Evolutionary conservation across 148 eudicot species (phyloP).

Genomic region (Drosera capensis): DNA sequence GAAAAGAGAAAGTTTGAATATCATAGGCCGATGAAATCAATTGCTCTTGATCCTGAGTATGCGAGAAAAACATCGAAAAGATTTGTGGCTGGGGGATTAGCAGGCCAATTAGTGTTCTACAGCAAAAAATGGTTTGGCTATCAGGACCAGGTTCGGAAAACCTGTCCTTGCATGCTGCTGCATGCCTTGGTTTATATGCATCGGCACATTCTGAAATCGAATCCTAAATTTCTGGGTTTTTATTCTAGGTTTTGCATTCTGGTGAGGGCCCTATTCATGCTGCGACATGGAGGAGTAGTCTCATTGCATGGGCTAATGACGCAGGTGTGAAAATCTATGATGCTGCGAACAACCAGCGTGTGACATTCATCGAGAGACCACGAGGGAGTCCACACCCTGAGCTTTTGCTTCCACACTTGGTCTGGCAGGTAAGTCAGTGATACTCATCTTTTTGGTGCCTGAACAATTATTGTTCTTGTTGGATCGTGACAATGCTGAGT

Average conservation of each 20-base stretch:
- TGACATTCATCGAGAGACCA: slow-evolving; percentile 90
- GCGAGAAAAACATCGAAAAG: slow-evolving; percentile 60
- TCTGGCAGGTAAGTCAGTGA: slow-evolving; percentile 72
- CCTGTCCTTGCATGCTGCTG: slow-evolving; percentile 5
- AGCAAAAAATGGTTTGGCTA: slow-evolving; percentile 85
- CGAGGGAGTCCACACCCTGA: slow-evolving; percentile 93
- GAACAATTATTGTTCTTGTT: background rate
- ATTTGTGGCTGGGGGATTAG: slow-evolving; percentile 95
- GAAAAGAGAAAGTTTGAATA: slow-evolving; percentile 80
- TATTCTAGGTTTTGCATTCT: slow-evolving; percentile 69
- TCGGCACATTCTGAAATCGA: background rate
- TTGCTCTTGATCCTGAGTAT: slow-evolving; percentile 93
- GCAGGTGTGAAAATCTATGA: slow-evolving; percentile 92
- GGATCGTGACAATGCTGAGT: background rate
- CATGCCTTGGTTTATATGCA: background rate
- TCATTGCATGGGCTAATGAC: slow-evolving; percentile 97
- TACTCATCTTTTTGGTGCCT: background rate
- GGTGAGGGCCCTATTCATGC: slow-evolving; percentile 99
- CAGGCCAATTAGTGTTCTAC: slow-evolving; percentile 68
- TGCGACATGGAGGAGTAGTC: slow-evolving; percentile 76
- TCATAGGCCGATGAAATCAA: slow-evolving; percentile 93
- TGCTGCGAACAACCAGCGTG: slow-evolving; percentile 63
- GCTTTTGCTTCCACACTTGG: slow-evolving; percentile 84
- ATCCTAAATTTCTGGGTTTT: background rate
- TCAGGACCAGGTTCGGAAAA: slow-evolving; percentile 63